Base-by-base conservation (phyloP, 352 stramenopile species). In the Halophytophthora batemanensis region DNA sequence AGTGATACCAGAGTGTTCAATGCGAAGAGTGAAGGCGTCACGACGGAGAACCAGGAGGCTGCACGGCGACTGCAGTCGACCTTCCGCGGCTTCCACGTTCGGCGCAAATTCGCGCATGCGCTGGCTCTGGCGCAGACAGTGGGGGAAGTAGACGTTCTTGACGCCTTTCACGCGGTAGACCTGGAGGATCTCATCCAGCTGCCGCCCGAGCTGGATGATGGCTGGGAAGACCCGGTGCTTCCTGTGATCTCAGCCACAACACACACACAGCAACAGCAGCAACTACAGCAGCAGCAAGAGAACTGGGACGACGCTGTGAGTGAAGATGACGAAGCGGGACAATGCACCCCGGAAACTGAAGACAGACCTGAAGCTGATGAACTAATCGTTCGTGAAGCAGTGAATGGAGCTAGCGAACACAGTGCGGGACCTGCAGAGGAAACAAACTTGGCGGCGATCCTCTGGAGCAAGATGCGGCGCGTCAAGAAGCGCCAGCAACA, bases 381-480 rank as follows among this genome's bases (percentile, higher is more conserved):
- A 41, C 21, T 10, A 15, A 21, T 43, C 3, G 22, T 53, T 23
- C 53, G 12, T 43, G 15, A 41, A 1, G 33, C 2, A 5, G 22
- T 28, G 15, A 37, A 7, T 15, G 39, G 28, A n/a, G 2, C n/a
- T 29, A 1, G 49, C 17, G 14, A 50, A 14, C 6, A 2, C 2
- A 22, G 35, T 23, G 6, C 22, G 2, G 41, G 17, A 28, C 42
- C 47, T 43, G 18, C 35, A 2, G 69, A 67, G 6, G 61, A 71
- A 3, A 39, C 54, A 13, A 77, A 64, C 29, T 50, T 83, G 8
- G 73, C 77, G 6, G 65, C 65, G 3, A 63, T 61, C 6, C 50
- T 90, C 2, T 90, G 78, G 77, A 82, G 77, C 40, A 82, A 80
- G 29, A 90, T 90, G 80, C 66, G 67, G 13, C 71, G 75, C 34